These are phyloP conservation scores for Candida sithepensis DNA, from an alignment of 805 yeast species.

Conservation along the genomic window DNA sequence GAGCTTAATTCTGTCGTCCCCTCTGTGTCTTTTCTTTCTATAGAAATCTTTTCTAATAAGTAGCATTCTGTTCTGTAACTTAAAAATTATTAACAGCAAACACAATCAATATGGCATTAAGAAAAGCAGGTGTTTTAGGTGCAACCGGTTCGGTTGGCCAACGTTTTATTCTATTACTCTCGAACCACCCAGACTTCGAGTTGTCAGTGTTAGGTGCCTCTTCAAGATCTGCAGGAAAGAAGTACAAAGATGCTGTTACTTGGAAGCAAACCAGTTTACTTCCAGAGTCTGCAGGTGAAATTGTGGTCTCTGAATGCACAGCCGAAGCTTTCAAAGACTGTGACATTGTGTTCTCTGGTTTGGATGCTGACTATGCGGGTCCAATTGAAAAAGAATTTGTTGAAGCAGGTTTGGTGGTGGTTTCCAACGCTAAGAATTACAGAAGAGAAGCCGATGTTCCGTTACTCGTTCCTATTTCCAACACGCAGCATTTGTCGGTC, in stretches of 20 bases:
- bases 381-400: constrained; percentile 82
- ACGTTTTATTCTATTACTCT: constrained; percentile 79
- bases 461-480: constrained; percentile 90
- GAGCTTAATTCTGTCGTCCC: too few relatives aligned
- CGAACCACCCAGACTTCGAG: constrained; percentile 88
- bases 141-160: constrained; percentile 99
- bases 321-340: constrained; percentile 78
- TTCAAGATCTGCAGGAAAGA: constrained; percentile 87
- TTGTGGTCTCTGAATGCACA: constrained; percentile 75
- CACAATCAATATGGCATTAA: constrained; percentile 20
- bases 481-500: constrained; percentile 82
- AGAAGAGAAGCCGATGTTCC: constrained; percentile 88
- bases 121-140: constrained; percentile 85
- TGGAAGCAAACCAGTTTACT: constrained; percentile 91
- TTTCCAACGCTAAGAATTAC: constrained; percentile 95
- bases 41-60: too few relatives aligned
- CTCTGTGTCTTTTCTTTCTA: too few relatives aligned
- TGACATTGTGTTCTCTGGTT: constrained; percentile 91
- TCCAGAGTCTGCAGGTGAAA: constrained; percentile 61
- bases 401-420: constrained; percentile 75
- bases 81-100: too few relatives aligned
- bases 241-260: constrained; percentile 76
- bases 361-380: constrained; percentile 92
- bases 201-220: constrained; percentile 88
- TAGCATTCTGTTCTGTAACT: too few relatives aligned